Evolutionary conservation across 768 basidiomycete species (phyloP), one percentile per base, ranked within the genome.

Genomic region (Pseudohyphozyma bogoriensis): DNA sequence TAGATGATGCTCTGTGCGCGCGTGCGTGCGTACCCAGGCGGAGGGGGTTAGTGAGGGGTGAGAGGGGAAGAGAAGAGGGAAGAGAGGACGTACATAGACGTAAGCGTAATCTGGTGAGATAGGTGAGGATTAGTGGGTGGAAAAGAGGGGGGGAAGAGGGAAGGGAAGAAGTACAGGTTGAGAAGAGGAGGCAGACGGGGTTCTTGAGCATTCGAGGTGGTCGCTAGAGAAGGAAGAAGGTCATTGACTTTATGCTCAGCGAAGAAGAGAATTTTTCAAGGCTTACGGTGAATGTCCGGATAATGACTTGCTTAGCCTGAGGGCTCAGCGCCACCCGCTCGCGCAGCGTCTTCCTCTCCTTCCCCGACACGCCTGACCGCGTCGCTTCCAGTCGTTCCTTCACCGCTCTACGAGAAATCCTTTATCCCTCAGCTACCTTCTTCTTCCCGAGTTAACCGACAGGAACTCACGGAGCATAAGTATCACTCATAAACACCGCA

Each of bases 151-250:
- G 12, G 24, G 12, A 16, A 36, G 2, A 24, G 12, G 24, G 12
- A 16, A 36, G 35, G 35, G 50, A 16, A 36, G 26, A 35, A 16
- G 8, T 1, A 35, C 46, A 58, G 24, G 40, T 58, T 16, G 33
- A 9, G 26, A 58, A 51, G 4, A 58, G n/a, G 18, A 33, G 32
- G 50, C 57, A 58, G 15, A 58, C 31, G 1, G 57, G 57, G 20
- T 58, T 58, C 18, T 39, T 13, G 16, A 58, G 50, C 57, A 58
- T 58, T 1, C 57, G 39, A 12, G 57, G 57, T 20, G 57, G 57
- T 3, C 57, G 50, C 57, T 58, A 49, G 9, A 4, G 3, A n/a
- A 2, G n/a, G n/a, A n/a, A n/a, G 22, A 20, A 5, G 6, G 4
- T 22, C 20, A 40, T 32, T 22, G 15, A n/a, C 16, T 32, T 20